Evolutionary conservation across 2,329 filamentous ascomycete genomes (phyloP).

Genomic region (Pseudogymnoascus sp.): DNA sequence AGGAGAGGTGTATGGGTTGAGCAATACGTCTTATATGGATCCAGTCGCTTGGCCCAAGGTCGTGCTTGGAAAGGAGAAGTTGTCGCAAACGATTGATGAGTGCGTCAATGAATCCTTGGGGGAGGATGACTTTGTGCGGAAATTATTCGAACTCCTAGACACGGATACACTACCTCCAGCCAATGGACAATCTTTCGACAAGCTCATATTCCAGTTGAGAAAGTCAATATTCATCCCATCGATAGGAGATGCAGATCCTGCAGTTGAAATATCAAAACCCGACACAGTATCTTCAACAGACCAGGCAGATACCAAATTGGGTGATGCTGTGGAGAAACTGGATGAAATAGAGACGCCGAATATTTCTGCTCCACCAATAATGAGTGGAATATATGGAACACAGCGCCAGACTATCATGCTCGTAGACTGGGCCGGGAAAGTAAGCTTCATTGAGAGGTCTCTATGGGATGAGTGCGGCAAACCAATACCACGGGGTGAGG

Average conservation of each 20-base stretch:
- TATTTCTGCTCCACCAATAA: constrained; percentile 36
- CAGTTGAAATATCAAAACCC: constrained; percentile 3
- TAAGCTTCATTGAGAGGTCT: constrained; percentile 51
- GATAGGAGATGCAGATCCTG: constrained; percentile 42
- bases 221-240: constrained; percentile 55
- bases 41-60: constrained; percentile 55
- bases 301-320: constrained; percentile 28
- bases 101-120: constrained; percentile 31
- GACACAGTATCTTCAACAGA: constrained; percentile 35
- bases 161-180: constrained; percentile 45
- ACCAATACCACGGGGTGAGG: constrained; percentile 43
- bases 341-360: constrained; percentile 31
- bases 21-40: constrained; percentile 52
- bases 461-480: constrained; percentile 53
- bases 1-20: constrained; percentile 49
- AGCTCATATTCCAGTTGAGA: constrained; percentile 46
- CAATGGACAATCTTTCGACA: constrained; percentile 37
- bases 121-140: constrained; percentile 43
- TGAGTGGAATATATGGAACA: constrained; percentile 56
- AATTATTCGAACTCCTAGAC: constrained; percentile 48
- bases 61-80: constrained; percentile 37
- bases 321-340: constrained; percentile 29
- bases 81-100: constrained; percentile 34
- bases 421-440: constrained; percentile 55
- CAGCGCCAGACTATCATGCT: constrained; percentile 57